Percentiles rank a stretch among this genome's conserved stretches.
These are phyloP conservation scores for Hyphopichia homilentoma DNA, from an alignment of 805 yeast genomes.

Conservation along the genomic window DNA sequence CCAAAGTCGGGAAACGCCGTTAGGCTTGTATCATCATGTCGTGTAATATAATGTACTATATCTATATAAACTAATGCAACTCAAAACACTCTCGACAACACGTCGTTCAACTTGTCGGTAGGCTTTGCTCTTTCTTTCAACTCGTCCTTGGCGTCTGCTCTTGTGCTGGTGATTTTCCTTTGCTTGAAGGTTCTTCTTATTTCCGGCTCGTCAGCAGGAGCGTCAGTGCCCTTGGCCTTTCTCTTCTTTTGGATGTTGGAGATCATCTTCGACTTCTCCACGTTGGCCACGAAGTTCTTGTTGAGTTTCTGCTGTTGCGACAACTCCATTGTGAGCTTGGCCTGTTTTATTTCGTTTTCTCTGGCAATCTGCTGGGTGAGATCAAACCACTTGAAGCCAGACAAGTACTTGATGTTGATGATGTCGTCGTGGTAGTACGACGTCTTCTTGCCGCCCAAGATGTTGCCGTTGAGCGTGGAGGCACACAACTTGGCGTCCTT, in stretches of 20 bases:
- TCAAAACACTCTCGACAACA: constrained; percentile 52
- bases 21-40: too few relatives aligned
- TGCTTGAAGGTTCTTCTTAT: constrained; percentile 67
- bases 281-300: constrained; percentile 76
- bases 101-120: constrained; percentile 39
- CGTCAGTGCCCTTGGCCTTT: constrained; percentile 23
- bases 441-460: constrained; percentile 88
- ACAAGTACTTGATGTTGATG: constrained; percentile 82
- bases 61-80: too few relatives aligned
- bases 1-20: too few relatives aligned
- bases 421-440: constrained; percentile 92
- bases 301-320: constrained; percentile 86
- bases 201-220: constrained; percentile 25
- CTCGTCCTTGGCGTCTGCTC: constrained; percentile 57
- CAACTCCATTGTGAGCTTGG: constrained; percentile 82
- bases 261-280: constrained; percentile 82
- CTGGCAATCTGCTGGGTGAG: constrained; percentile 88
- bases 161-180: constrained; percentile 57
- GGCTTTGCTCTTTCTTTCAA: constrained; percentile 41
- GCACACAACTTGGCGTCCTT: constrained; percentile 88
- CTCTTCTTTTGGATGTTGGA: constrained; percentile 57
- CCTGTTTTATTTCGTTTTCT: constrained; percentile 85
- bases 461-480: constrained; percentile 80
- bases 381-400: constrained; percentile 94
- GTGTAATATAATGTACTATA: too few relatives aligned